A percentile compares a stretch with the other conserved stretches of the same genome.
Evolutionary conservation across 495 filamentous ascomycete species (phyloP).

Genomic region (Arthonia radiata): DNA sequence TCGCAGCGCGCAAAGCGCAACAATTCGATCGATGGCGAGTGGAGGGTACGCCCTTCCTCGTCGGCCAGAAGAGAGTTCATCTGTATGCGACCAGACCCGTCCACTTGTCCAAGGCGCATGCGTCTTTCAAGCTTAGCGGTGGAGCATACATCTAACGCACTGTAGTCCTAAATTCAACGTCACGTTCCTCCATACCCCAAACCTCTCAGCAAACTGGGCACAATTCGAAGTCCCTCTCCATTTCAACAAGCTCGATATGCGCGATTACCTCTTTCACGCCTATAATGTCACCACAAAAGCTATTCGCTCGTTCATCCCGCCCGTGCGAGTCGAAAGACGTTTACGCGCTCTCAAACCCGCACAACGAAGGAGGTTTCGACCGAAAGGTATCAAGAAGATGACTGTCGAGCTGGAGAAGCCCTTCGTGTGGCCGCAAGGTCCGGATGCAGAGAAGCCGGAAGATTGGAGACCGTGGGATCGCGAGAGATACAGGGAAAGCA

Average conservation of each 20-base stretch:
- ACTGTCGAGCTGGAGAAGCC: conserved; percentile 60
- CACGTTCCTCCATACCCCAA: conserved; percentile 44
- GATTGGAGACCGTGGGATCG: conserved; percentile 9
- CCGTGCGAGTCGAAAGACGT: conserved; percentile 36
- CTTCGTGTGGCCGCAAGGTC: conserved; percentile 58
- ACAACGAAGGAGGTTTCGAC: conserved; percentile 16
- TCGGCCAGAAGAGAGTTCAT: conserved; percentile 11
- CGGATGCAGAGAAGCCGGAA: conserved; percentile 29
- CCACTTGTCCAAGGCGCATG: not conserved
- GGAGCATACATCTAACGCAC: conserved; percentile 1
- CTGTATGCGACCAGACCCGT: conserved; percentile 8
- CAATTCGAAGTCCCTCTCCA: conserved; percentile 65
- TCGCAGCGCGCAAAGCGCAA: not conserved
- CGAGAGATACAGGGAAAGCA: conserved; percentile 9
- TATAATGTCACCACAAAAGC: conserved; percentile 43
- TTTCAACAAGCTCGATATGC: conserved; percentile 77
- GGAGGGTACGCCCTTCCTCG: not conserved
- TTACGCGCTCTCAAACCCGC: conserved; percentile 19
- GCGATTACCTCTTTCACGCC: conserved; percentile 59
- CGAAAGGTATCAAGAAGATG: conserved; percentile 62
- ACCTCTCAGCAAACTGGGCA: conserved; percentile 50
- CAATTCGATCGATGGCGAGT: not conserved
- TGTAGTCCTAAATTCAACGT: conserved; percentile 60
- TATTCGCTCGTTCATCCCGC: conserved; percentile 58
- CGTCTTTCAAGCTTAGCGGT: conserved; percentile 1